A percentile compares a stretch with the other conserved stretches of the same genome.
phyloP scores from a whole-genome alignment of 805 yeast species.

The Starmerella tilneyi region DNA sequence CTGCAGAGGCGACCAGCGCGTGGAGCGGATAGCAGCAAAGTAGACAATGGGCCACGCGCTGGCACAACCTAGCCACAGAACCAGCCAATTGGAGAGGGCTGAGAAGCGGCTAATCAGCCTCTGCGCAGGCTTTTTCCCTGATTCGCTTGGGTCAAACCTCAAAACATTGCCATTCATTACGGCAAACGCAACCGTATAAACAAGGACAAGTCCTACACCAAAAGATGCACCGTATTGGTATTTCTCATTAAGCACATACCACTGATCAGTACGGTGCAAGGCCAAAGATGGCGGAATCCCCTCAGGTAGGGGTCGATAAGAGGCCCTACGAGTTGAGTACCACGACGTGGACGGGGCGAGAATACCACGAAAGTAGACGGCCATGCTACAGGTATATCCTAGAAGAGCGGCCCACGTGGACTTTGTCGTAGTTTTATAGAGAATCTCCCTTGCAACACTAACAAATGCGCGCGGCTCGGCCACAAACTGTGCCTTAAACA shows the following conservation, averaged over 20 bases:
- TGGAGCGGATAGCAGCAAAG: slow-evolving; percentile 4
- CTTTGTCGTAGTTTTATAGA: background rate
- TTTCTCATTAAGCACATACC: slow-evolving; percentile 15
- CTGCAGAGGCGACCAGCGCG: background rate
- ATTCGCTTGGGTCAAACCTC: background rate
- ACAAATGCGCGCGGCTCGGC: slow-evolving; percentile 1
- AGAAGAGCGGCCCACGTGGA: background rate
- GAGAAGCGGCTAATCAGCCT: slow-evolving; percentile 5
- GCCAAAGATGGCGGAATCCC: slow-evolving; percentile 18
- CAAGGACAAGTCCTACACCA: background rate
- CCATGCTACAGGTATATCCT: slow-evolving; percentile 1
- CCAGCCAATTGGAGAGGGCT: background rate
- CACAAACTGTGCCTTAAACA: slow-evolving; percentile 1
- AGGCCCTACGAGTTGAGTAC: slow-evolving; percentile 6
- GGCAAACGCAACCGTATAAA: background rate
- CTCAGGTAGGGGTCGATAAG: slow-evolving; percentile 4
- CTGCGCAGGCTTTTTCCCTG: slow-evolving; percentile 4
- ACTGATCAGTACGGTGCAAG: slow-evolving; percentile 13
- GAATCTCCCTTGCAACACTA: background rate
- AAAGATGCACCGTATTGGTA: slow-evolving; percentile 8
- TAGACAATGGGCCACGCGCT: slow-evolving; percentile 10
- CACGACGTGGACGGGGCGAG: background rate
- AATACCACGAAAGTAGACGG: background rate
- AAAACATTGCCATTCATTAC: background rate
- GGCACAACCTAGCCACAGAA: background rate